A percentile compares a stretch with the other conserved stretches of the same genome.
phyloP scores from a whole-genome alignment of 257 asterid genomes.

The Solanum pinnatisectum region DNA sequence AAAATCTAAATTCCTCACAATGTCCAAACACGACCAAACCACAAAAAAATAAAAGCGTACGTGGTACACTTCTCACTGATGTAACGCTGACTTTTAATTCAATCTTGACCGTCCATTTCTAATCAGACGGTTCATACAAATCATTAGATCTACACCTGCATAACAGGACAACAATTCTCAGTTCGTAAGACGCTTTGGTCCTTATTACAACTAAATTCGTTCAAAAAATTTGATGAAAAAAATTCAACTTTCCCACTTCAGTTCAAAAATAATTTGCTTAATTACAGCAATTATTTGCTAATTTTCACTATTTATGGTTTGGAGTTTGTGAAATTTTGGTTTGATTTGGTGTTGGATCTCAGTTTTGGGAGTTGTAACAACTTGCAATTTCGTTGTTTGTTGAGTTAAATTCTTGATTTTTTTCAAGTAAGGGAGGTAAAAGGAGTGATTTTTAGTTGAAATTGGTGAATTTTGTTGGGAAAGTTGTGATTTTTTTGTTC shows the following conservation, averaged over 20 bases:
- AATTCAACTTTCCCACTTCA: neutral
- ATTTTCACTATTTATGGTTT: neutral
- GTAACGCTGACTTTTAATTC: neutral
- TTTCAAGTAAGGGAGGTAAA: neutral
- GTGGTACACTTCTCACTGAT: neutral
- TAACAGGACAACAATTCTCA: constrained; percentile 2
- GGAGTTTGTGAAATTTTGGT: neutral
- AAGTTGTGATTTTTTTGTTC: neutral
- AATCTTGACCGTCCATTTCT: constrained; percentile 11
- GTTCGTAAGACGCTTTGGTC: constrained; percentile 22
- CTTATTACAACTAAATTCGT: neutral
- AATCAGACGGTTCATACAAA: neutral
- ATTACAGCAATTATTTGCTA: neutral
- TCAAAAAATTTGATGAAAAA: neutral
- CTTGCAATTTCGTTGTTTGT: neutral
- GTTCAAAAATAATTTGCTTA: neutral
- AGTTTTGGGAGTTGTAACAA: neutral
- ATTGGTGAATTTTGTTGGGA: neutral
- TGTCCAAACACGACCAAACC: neutral
- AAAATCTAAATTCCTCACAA: too few species aligned
- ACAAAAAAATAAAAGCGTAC: neutral
- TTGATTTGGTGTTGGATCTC: neutral
- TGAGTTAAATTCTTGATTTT: neutral
- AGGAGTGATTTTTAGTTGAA: neutral
- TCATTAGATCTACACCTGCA: constrained; percentile 9